Conservation (phyloP, 495 filamentous ascomycete genomes). For the Penicillium bovifimosum region DNA sequence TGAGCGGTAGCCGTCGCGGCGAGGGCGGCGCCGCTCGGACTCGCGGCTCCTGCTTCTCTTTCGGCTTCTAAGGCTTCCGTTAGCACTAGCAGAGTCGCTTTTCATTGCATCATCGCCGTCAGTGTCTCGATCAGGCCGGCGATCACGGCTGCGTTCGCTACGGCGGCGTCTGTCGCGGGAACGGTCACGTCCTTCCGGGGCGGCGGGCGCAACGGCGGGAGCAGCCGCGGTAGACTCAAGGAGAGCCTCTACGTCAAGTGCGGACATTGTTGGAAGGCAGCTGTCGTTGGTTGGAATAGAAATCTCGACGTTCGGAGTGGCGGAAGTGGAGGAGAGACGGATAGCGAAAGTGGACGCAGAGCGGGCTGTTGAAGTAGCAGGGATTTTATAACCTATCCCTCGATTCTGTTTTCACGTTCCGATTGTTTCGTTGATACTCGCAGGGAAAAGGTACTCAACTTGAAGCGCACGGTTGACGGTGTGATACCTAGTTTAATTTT, state of each 20-base stretch:
- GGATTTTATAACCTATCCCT: too few relatives aligned
- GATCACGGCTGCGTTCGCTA: slow-evolving; percentile 59
- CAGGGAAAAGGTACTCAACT: neutral
- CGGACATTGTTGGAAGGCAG: slow-evolving; percentile 59
- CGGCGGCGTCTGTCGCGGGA: slow-evolving; percentile 55
- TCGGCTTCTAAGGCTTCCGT: slow-evolving; percentile 78
- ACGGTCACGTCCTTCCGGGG: slow-evolving; percentile 50
- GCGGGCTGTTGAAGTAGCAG: slow-evolving; percentile 26
- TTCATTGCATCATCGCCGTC: slow-evolving; percentile 65
- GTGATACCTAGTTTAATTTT: neutral
- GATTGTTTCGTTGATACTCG: neutral
- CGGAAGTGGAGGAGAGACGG: too few relatives aligned
- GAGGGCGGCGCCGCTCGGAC: slow-evolving; percentile 70
- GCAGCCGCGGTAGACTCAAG: slow-evolving; percentile 77
- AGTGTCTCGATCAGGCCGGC: slow-evolving; percentile 51
- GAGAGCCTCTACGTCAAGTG: slow-evolving; percentile 88
- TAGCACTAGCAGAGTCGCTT: slow-evolving; percentile 75
- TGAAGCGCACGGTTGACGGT: neutral
- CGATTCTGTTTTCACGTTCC: neutral
- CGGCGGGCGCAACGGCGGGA: slow-evolving; percentile 46
- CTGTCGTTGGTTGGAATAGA: slow-evolving; percentile 22
- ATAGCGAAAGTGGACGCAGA: slow-evolving; percentile 26
- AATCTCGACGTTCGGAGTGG: too few relatives aligned
- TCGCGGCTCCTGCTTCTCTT: slow-evolving; percentile 77
- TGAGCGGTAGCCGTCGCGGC: slow-evolving; percentile 63